Evolutionary conservation across 2,329 filamentous ascomycete species (phyloP).

Genomic region (Tolypocladium paradoxum): DNA sequence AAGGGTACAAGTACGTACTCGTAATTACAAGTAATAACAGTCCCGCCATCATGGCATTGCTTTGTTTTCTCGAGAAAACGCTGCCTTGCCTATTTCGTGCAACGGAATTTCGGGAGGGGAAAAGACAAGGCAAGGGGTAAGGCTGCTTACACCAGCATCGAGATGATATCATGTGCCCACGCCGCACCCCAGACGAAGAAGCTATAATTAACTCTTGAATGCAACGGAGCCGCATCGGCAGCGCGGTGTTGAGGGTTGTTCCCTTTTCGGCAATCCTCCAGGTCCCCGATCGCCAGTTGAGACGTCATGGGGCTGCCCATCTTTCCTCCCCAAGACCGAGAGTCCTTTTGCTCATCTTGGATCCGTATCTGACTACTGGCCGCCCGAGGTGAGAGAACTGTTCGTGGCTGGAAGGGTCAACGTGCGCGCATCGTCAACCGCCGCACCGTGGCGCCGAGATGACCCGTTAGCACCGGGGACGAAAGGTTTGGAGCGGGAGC

Average conservation of each 20-base stretch:
- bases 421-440: background rate
- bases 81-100: conserved; percentile 7
- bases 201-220: background rate
- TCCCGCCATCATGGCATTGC: background rate
- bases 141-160: background rate
- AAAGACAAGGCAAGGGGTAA: background rate
- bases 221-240: background rate
- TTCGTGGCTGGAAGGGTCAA: background rate
- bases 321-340: background rate
- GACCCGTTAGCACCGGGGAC: background rate
- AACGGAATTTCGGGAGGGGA: background rate
- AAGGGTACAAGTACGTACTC: background rate
- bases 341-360: background rate
- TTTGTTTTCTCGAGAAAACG: conserved; percentile 12
- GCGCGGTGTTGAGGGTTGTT: background rate
- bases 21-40: too few relatives aligned
- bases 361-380: background rate
- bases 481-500: background rate
- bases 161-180: background rate
- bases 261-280: background rate
- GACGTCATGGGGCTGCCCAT: background rate
- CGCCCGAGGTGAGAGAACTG: background rate
- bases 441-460: background rate
- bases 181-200: background rate
- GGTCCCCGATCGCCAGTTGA: background rate